Evolutionary conservation across 2,329 filamentous ascomycete species (phyloP), one percentile per base, ranked within the genome.

Genomic region (Diaporthe vaccinii): DNA sequence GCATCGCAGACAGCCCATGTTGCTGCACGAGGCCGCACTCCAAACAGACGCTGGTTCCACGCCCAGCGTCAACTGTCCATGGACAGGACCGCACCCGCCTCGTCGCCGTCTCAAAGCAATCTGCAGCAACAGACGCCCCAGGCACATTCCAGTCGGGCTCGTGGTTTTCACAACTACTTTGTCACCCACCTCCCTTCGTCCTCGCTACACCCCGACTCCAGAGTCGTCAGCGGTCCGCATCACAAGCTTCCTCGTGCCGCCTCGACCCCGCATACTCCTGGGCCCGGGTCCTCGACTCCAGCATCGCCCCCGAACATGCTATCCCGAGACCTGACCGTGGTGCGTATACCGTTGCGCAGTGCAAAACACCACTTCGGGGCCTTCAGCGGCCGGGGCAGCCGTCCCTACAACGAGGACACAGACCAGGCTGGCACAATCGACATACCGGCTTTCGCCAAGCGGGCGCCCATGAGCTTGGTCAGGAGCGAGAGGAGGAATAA

Each of bases 331-430:
- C 91, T 97, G 78, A 98, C 97, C 0, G 95, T 98, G 8, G 97
- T 98, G 65, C 94, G 97, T 49, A 99, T 99, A 81, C 97, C 97
- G 7, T 87, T 99, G 77, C 94, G 93, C 80, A 96, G 94, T 79
- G 97, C 97, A 41, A 98, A 98, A 82, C 97, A 99, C 82, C 97
- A 99, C 85, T 98, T 97, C 81, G 97, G 97, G 36, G 94, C 92
- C 34, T 91, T 91, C 17, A 90, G 93, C 57, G 93, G 93, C 44
- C 91, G 97, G 67, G 97, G 97, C 31, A 95, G 93, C 73, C 91
- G 97, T 15, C 91, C 93, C 0, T 95, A 97, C 83, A 98, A 98
- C 83, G 97, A 99, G 84, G 97, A 99, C 82, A 91, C 95, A 15
- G 95, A 96, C 82, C 96, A 98, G 84, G 97, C 96, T 1, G 97